Percentiles rank a stretch among this genome's conserved stretches.
Evolutionary conservation across 345 rosid genomes (phyloP).

Genomic region (Isatis tinctoria): DNA sequence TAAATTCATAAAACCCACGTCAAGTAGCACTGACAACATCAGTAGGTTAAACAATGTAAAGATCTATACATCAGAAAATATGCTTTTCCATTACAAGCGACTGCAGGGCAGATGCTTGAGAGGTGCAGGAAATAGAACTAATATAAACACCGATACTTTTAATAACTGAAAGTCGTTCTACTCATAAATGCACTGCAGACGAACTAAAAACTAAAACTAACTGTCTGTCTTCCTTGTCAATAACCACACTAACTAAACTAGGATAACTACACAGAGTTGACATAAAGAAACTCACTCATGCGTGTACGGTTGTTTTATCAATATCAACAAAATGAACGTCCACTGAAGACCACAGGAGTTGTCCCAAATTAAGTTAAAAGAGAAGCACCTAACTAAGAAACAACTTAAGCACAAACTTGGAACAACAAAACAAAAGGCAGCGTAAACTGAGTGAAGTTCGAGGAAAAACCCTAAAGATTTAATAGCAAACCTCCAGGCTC

Average conservation of each 20-base stretch:
- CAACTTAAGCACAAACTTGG: background rate
- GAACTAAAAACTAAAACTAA: background rate
- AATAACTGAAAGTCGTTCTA: background rate
- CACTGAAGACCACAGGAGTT: background rate
- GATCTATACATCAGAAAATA: background rate
- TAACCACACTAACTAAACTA: background rate
- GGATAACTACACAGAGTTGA: background rate
- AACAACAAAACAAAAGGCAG: background rate
- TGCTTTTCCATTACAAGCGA: background rate
- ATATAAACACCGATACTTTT: background rate
- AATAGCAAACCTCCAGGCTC: slow-evolving; percentile 72
- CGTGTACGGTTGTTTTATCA: background rate
- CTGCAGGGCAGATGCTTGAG: background rate
- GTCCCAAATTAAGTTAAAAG: background rate
- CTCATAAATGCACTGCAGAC: background rate
- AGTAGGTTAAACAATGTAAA: background rate
- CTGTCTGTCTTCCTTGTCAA: background rate
- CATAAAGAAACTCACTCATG: background rate
- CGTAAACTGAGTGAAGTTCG: background rate
- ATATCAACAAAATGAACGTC: background rate
- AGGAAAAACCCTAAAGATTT: background rate
- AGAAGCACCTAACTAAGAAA: background rate
- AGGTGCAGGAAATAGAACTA: background rate
- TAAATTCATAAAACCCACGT: background rate
- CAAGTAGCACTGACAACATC: background rate